Percentiles rank a stretch among this genome's conserved stretches.
Evolutionary conservation across 495 filamentous ascomycete genomes (phyloP).

Genomic region (Aspergillus homomorphus): DNA sequence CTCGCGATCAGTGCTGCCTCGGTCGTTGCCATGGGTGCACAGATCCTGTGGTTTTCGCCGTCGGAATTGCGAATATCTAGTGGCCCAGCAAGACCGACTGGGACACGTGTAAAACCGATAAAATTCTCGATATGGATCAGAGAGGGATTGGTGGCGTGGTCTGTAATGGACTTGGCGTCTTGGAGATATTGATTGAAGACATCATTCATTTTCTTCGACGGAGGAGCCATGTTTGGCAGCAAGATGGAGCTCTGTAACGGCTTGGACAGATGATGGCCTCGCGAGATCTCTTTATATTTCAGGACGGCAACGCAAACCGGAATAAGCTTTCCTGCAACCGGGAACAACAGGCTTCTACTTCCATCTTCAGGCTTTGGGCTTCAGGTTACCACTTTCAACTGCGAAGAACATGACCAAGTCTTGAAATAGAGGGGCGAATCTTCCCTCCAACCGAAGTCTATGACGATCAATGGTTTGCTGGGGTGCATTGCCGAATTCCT

Average conservation of each 20-base stretch:
- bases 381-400: too few relatives aligned
- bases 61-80: constrained; percentile 4
- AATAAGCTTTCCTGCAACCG: not conserved
- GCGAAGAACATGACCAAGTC: too few relatives aligned
- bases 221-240: not conserved
- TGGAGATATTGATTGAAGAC: not conserved
- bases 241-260: too few relatives aligned
- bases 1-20: constrained; percentile 17
- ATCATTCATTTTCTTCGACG: not conserved
- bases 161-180: not conserved
- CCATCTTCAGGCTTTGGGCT: too few relatives aligned
- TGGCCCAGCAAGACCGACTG: constrained; percentile 17
- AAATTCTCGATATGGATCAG: constrained; percentile 17
- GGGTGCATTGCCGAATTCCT: too few relatives aligned
- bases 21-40: constrained; percentile 17
- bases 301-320: not conserved
- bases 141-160: not conserved
- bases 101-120: constrained; percentile 15
- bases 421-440: too few relatives aligned
- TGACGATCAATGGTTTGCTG: too few relatives aligned
- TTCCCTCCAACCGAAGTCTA: too few relatives aligned
- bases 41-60: not conserved
- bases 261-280: not conserved
- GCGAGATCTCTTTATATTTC: not conserved
- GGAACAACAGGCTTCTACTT: not conserved